Conservation (phyloP, 345 rosid genomes). For the Aquilaria yunnanensis region DNA sequence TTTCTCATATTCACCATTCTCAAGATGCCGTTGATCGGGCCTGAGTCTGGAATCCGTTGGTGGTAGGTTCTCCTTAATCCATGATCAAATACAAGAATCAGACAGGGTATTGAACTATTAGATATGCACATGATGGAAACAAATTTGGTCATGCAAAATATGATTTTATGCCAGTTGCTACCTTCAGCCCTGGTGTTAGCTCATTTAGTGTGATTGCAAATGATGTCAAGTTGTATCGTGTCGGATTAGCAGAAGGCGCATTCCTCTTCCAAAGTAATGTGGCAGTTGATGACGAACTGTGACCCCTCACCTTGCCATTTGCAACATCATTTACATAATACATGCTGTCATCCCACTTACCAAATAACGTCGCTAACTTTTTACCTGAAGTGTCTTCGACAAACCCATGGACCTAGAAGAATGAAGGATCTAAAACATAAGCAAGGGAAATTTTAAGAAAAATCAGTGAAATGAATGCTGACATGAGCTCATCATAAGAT, state of each 20-base stretch:
- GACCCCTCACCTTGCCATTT: conserved; percentile 49
- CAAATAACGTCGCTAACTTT: conserved; percentile 71
- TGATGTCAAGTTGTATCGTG: conserved; percentile 90
- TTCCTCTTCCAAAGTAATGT: conserved; percentile 77
- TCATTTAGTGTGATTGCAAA: conserved; percentile 92
- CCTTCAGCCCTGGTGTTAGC: conserved; percentile 90
- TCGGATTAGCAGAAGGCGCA: conserved; percentile 64
- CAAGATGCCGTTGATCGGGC: conserved; percentile 94
- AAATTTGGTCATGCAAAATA: conserved; percentile 20
- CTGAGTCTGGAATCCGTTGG: conserved; percentile 96
- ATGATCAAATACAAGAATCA: conserved; percentile 57
- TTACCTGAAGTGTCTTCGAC: conserved; percentile 65
- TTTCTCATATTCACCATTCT: conserved; percentile 96
- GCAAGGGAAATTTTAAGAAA: conserved; percentile 9
- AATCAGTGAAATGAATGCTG: conserved; percentile 46
- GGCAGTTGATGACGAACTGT: conserved; percentile 44
- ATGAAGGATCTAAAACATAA: conserved; percentile 6
- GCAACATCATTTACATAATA: conserved; percentile 52
- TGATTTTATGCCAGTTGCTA: conserved; percentile 31
- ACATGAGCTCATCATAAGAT: too few species aligned
- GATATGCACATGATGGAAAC: conserved; percentile 27
- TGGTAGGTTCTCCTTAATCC: conserved; percentile 94
- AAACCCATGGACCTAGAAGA: conserved; percentile 70
- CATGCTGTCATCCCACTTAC: conserved; percentile 96
- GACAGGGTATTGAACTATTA: conserved; percentile 43